phyloP scores from a whole-genome alignment of 2,329 filamentous ascomycete genomes.

The Cytospora paraplurivora region DNA sequence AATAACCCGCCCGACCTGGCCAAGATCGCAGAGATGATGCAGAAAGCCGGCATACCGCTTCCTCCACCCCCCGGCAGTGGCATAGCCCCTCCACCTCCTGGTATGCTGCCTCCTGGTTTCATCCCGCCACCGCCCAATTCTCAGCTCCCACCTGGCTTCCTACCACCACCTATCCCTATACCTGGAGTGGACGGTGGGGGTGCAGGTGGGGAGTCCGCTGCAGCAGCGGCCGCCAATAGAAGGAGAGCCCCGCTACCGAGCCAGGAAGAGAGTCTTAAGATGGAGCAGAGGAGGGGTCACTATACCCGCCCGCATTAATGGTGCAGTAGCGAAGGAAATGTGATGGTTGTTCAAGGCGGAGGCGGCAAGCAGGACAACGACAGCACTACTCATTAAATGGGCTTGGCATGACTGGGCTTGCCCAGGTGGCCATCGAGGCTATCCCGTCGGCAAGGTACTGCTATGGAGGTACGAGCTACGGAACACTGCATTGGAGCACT shows the following conservation, averaged over 20 bases:
- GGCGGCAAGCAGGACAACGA: not conserved
- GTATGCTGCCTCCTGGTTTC: slow-evolving; percentile 50
- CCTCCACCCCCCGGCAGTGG: slow-evolving; percentile 49
- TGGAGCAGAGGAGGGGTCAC: slow-evolving; percentile 70
- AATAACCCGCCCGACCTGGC: slow-evolving; percentile 63
- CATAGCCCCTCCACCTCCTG: slow-evolving; percentile 45
- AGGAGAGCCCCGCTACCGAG: slow-evolving; percentile 74
- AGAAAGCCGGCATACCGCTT: slow-evolving; percentile 63
- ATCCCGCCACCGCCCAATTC: slow-evolving; percentile 49
- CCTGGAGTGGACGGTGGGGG: slow-evolving; percentile 33
- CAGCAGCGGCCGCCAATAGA: slow-evolving; percentile 44
- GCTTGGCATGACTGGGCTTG: not conserved
- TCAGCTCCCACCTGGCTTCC: slow-evolving; percentile 39
- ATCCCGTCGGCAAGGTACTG: not conserved
- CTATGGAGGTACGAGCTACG: not conserved
- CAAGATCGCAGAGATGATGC: slow-evolving; percentile 65
- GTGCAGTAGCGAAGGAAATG: not conserved
- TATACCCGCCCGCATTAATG: slow-evolving; percentile 56
- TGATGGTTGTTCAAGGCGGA: not conserved
- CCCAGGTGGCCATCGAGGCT: not conserved
- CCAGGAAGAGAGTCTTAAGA: slow-evolving; percentile 78
- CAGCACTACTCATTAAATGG: not conserved
- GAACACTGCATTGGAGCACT: not conserved
- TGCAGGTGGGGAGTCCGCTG: slow-evolving; percentile 35
- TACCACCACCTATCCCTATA: slow-evolving; percentile 44